These are phyloP conservation scores for Pisolithus albus DNA, from an alignment of 768 basidiomycete genomes.

Conservation along the genomic window DNA sequence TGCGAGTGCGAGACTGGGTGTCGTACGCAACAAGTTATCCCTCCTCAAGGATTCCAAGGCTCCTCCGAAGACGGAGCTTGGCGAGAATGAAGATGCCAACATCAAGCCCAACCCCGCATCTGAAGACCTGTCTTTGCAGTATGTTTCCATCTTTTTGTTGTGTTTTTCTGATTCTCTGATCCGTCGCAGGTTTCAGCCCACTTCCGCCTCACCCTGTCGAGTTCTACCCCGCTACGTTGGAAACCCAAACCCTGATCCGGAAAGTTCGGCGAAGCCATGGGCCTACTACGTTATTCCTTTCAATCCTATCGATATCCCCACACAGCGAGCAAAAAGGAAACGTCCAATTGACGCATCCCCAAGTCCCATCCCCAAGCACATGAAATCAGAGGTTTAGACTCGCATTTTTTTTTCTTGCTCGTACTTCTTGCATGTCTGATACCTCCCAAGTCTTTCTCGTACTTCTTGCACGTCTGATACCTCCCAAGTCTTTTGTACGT, in stretches of 20 bases:
- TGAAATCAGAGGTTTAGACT: not conserved
- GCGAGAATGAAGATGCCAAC: not conserved
- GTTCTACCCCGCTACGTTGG: not conserved
- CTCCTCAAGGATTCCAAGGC: not conserved
- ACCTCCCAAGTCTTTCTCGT: not conserved
- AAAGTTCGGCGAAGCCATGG: too few relatives aligned
- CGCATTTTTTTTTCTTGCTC: not conserved
- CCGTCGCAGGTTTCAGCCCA: not conserved
- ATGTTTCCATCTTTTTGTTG: not conserved
- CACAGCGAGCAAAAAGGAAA: not conserved
- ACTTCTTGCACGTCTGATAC: too few relatives aligned
- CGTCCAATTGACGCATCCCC: not conserved
- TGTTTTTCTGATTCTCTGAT: not conserved
- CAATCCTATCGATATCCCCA: not conserved
- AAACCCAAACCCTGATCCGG: not conserved
- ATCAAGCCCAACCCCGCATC: not conserved
- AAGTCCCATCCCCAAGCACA: not conserved
- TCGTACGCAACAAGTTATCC: not conserved
- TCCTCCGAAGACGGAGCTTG: not conserved
- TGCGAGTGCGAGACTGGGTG: not conserved
- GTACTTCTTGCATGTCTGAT: not conserved
- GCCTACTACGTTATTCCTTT: not conserved
- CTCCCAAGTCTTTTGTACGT: too few relatives aligned
- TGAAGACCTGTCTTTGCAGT: not conserved
- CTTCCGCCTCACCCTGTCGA: not conserved